Base-by-base conservation (phyloP, 2,329 filamentous ascomycete genomes). In the Erysiphe neolycopersici region DNA sequence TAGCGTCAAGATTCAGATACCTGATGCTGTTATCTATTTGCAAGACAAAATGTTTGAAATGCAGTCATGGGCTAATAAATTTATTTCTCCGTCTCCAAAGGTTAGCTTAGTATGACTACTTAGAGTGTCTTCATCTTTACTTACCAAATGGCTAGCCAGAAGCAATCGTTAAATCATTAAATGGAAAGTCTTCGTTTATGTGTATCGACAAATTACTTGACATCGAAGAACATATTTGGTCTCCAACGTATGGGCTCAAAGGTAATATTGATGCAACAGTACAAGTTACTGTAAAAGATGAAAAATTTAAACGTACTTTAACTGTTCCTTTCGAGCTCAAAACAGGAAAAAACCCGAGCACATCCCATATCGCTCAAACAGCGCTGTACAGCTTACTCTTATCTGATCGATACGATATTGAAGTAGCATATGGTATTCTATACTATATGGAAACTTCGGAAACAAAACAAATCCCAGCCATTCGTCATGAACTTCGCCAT, bases 161-260 rank as follows among this genome's bases (percentile, higher is more conserved):
- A 50, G 84, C 83, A 2, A 57, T 82, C 36, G 77, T 91, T 19
- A 77, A 82, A 50, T 83, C 85, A 50, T 71, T 80, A 40, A 78
- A 84, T 54, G 79, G 78, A 36, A 72, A 78, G 43, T 78, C 76
- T 50, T 72, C 78, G 11, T 77, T 69, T 45, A 76, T 95, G 69
- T 84, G 80, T 51, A 76, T 98, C 51, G 91, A 77, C 54, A 98
- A 95, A 56, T 65, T 98, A 26, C 75, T 98, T 13, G 89, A 95
- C 56, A 81, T 98, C 10, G 89, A 98, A 58, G 89, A 98, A 59
- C 89, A 95, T 56, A 76, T 98, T 26, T 98, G 89, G 89, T 95
- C 87, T 6, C 89, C 89, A 0, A 87, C 84, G 73, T 98, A 92
- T 56, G 89, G 89, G 0, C 65, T 98, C 14, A 98, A 98, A 59